Percentiles rank a stretch among this genome's conserved stretches.
Conservation (phyloP, 495 filamentous ascomycete genomes). For the Aspergillus hancockii region DNA sequence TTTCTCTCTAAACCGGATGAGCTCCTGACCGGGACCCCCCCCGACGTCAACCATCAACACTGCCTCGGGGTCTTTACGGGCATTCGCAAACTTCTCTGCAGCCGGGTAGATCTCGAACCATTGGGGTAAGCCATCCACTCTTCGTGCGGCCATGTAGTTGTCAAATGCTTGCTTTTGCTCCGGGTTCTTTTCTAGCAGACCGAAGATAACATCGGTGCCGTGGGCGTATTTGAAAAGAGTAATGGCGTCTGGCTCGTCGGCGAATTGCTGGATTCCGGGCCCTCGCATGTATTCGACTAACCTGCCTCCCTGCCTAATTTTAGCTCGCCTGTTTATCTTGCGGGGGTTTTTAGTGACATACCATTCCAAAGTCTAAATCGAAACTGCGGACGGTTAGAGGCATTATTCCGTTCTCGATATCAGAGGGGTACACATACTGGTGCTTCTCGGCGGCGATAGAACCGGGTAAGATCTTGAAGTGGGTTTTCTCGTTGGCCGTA, state of each 20-base stretch:
- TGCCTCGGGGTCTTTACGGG: constrained; percentile 8
- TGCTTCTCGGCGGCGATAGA: constrained; percentile 27
- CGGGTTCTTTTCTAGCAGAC: constrained; percentile 21
- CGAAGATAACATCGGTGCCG: constrained; percentile 23
- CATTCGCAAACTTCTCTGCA: constrained; percentile 15
- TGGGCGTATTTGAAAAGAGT: constrained; percentile 27
- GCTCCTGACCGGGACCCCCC: constrained; percentile 49
- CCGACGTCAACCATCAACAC: constrained; percentile 53
- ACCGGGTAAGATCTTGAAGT: constrained; percentile 24
- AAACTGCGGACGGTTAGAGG: background rate
- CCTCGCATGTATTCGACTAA: constrained; percentile 29
- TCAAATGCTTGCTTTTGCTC: constrained; percentile 29
- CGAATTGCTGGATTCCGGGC: constrained; percentile 29
- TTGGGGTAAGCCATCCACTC: constrained; percentile 22
- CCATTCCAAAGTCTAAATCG: constrained; percentile 5
- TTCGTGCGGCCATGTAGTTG: constrained; percentile 28
- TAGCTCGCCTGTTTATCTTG: background rate
- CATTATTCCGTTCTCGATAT: background rate
- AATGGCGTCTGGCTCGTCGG: constrained; percentile 17
- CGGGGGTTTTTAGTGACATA: background rate
- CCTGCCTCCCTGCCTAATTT: constrained; percentile 15
- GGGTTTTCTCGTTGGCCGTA: constrained; percentile 24
- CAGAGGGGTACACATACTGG: constrained; percentile 15
- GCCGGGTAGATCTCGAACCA: constrained; percentile 28
- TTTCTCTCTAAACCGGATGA: constrained; percentile 32